phyloP scores from a whole-genome alignment of 169 alveolate genomes.

The Plasmodium adleri region DNA sequence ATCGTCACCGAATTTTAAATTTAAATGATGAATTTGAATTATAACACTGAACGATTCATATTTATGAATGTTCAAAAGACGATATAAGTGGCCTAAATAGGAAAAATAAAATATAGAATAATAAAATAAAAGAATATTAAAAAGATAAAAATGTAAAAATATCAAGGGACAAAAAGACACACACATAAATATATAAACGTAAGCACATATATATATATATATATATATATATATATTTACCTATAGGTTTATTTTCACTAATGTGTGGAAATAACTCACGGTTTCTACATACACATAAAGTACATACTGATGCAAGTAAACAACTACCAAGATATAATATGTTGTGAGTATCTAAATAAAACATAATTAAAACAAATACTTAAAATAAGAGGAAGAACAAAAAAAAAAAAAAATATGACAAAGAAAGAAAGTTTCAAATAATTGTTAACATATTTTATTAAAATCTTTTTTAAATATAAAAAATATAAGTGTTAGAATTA shows the following conservation, averaged over 20 bases:
- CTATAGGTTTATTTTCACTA: constrained; percentile 64
- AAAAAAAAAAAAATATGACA: not conserved
- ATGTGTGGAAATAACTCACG: constrained; percentile 64
- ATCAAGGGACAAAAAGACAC: too few species aligned
- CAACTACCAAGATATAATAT: constrained; percentile 42
- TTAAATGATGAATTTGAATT: constrained; percentile 64
- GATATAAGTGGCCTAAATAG: constrained; percentile 33
- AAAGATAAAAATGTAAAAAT: constrained; percentile 9
- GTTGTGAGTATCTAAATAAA: constrained; percentile 44
- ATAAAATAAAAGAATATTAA: not conserved
- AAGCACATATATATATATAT: too few species aligned
- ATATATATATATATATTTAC: not conserved
- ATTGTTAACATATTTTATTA: not conserved
- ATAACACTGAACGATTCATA: constrained; percentile 57
- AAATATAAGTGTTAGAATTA: not conserved
- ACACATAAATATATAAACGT: too few species aligned
- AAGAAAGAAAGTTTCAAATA: not conserved
- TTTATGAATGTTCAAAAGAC: constrained; percentile 56
- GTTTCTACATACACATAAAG: constrained; percentile 55
- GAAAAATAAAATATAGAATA: not conserved
- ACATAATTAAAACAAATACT: constrained; percentile 18
- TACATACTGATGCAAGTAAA: constrained; percentile 61
- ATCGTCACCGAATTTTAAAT: constrained; percentile 56
- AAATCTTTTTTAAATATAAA: not conserved
- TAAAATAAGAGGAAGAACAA: not conserved